Percentiles rank a stretch among this genome's conserved stretches.
Conservation (phyloP, 208 protist genomes). For the Leishmania gerbilli region DNA sequence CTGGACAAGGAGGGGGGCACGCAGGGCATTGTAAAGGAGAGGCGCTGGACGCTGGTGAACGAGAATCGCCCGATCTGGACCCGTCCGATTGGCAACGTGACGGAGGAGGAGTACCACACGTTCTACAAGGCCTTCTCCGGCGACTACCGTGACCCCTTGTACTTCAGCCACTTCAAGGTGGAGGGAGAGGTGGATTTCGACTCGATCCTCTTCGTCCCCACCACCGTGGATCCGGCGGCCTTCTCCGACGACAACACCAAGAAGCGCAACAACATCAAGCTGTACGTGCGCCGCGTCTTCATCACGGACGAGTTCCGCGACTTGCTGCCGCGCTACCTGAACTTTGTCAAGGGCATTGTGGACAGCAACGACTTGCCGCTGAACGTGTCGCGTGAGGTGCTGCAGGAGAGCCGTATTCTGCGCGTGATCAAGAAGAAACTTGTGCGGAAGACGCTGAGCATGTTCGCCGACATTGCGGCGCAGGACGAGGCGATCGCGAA, state of each 20-base stretch:
- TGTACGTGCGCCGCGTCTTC: constrained; percentile 99
- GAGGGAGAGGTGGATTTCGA: constrained; percentile 98
- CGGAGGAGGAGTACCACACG: constrained; percentile 98
- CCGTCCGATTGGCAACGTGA: constrained; percentile 93
- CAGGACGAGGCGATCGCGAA: constrained; percentile 62
- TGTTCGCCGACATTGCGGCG: constrained; percentile 94
- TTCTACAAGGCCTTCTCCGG: constrained; percentile 99
- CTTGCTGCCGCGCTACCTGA: constrained; percentile 94
- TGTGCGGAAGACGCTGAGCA: constrained; percentile 92
- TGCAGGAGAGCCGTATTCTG: constrained; percentile 98
- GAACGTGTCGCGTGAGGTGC: constrained; percentile 99
- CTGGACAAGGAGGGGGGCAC: constrained; percentile 44
- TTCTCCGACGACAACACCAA: constrained; percentile 85
- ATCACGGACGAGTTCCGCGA: constrained; percentile 98
- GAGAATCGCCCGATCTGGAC: constrained; percentile 99
- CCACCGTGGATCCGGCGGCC: constrained; percentile 80
- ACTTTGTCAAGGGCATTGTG: constrained; percentile 97
- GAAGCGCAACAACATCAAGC: constrained; percentile 92
- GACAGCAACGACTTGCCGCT: constrained; percentile 99
- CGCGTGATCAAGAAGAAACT: constrained; percentile 98
- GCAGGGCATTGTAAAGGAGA: constrained; percentile 70
- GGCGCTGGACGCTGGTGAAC: constrained; percentile 97
- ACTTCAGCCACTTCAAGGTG: constrained; percentile 97
- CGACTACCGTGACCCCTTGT: constrained; percentile 95
- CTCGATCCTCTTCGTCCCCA: constrained; percentile 98